phyloP scores from a whole-genome alignment of 306 rosid genomes.

The Cicer arietinum region DNA sequence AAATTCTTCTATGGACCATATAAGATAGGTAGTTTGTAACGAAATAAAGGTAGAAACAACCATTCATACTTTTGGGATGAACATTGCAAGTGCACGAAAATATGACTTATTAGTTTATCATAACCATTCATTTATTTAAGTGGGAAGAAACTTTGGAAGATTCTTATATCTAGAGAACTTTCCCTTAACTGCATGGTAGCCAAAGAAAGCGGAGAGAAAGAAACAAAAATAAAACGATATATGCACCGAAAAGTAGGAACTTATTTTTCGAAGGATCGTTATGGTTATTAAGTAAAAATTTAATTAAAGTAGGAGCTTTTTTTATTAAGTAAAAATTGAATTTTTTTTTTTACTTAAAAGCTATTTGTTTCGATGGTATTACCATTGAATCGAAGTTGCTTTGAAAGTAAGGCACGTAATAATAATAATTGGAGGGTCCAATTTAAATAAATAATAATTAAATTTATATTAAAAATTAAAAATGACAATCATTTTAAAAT shows the following conservation, averaged over 20 bases:
- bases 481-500: no score
- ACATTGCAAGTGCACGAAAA: constrained; percentile 44
- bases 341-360: no score
- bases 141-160: constrained; percentile 46
- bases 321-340: no score
- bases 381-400: no score
- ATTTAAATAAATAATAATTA: no score
- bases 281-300: no score
- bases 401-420: no score
- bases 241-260: constrained; percentile 10
- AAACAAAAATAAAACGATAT: not conserved
- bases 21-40: constrained; percentile 42
- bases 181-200: constrained; percentile 46
- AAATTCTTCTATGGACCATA: constrained; percentile 59
- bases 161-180: constrained; percentile 38
- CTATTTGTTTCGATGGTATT: no score
- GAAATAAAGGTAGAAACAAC: constrained; percentile 28
- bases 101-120: constrained; percentile 52
- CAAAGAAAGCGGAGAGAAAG: not conserved
- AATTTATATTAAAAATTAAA: no score
- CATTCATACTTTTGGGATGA: constrained; percentile 43
- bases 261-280: constrained; percentile 5
- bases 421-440: no score
- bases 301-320: no score
- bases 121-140: constrained; percentile 47